A percentile compares a stretch with the other conserved stretches of the same genome.
These are phyloP conservation scores for Chaetomium sp. DNA, from an alignment of 2,329 filamentous ascomycete genomes.

Conservation along the genomic window DNA sequence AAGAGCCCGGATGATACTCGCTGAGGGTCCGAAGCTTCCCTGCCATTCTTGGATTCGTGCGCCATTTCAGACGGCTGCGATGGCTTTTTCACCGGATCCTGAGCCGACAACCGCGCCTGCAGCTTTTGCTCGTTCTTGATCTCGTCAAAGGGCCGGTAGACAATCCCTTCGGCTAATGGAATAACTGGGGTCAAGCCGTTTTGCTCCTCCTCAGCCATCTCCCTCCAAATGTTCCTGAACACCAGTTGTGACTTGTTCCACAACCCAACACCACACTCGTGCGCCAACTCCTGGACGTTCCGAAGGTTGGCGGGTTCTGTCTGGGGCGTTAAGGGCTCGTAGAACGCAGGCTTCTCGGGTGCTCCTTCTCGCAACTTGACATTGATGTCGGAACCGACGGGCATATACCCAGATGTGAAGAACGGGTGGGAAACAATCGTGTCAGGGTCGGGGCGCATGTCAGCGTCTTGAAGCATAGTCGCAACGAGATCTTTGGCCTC, in stretches of 20 bases:
- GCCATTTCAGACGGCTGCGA: conserved; percentile 17
- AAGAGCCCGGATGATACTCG: conserved; percentile 38
- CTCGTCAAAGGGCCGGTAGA: conserved; percentile 59
- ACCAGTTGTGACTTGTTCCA: conserved; percentile 42
- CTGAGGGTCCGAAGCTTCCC: conserved; percentile 25
- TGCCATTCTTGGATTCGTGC: conserved; percentile 30
- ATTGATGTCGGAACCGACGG: conserved; percentile 52
- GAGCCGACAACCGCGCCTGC: conserved; percentile 23
- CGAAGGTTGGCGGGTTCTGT: conserved; percentile 41
- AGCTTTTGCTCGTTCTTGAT: conserved; percentile 49
- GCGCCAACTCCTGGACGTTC: conserved; percentile 52
- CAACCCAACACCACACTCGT: conserved; percentile 52
- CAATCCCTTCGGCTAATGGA: conserved; percentile 53
- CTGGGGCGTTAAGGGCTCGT: conserved; percentile 40
- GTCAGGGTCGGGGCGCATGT: conserved; percentile 68
- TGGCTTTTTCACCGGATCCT: conserved; percentile 13
- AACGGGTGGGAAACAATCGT: conserved; percentile 73
- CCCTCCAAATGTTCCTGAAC: conserved; percentile 55
- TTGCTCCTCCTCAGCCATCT: conserved; percentile 63
- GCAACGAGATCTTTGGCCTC: conserved; percentile 75
- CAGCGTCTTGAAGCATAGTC: conserved; percentile 67
- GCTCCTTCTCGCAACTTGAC: conserved; percentile 50
- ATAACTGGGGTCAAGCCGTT: conserved; percentile 57
- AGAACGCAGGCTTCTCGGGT: conserved; percentile 54
- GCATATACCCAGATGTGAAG: conserved; percentile 71